These are phyloP conservation scores for Aspergillus felis DNA, from an alignment of 2,329 filamentous ascomycete genomes.

Conservation along the genomic window DNA sequence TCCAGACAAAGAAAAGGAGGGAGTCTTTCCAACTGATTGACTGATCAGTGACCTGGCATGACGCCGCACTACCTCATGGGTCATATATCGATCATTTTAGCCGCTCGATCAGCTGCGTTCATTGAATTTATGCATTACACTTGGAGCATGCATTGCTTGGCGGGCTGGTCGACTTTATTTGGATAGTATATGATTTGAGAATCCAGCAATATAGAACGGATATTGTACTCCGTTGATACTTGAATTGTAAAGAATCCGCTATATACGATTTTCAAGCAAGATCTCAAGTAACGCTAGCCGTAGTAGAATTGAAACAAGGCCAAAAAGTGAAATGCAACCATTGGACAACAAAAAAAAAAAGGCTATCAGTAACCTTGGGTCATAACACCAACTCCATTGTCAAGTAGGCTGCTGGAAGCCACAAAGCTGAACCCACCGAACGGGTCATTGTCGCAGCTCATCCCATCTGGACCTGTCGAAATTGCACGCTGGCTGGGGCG, in stretches of 20 bases:
- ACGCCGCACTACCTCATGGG: not conserved
- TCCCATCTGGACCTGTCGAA: conserved; percentile 15
- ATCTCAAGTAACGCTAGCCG: not conserved
- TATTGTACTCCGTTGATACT: not conserved
- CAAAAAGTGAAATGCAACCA: not conserved
- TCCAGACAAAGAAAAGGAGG: not conserved
- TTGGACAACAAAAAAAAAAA: conserved; percentile 1
- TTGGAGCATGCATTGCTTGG: not conserved
- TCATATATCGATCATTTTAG: not conserved
- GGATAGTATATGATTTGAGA: not conserved
- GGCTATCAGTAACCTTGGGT: conserved; percentile 21
- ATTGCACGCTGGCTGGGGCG: conserved; percentile 14
- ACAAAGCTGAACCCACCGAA: conserved; percentile 50
- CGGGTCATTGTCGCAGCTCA: conserved; percentile 33
- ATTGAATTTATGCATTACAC: not conserved
- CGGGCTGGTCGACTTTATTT: not conserved
- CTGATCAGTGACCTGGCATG: not conserved
- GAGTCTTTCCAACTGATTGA: not conserved
- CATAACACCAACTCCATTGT: conserved; percentile 33
- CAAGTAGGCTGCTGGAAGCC: conserved; percentile 45
- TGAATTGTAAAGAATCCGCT: not conserved
- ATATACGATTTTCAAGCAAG: not conserved
- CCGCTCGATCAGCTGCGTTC: not conserved
- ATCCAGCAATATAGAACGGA: not conserved
- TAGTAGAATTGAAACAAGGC: not conserved